Base-by-base conservation (phyloP, 352 stramenopile species). In the Pythium vanterpoolii region DNA sequence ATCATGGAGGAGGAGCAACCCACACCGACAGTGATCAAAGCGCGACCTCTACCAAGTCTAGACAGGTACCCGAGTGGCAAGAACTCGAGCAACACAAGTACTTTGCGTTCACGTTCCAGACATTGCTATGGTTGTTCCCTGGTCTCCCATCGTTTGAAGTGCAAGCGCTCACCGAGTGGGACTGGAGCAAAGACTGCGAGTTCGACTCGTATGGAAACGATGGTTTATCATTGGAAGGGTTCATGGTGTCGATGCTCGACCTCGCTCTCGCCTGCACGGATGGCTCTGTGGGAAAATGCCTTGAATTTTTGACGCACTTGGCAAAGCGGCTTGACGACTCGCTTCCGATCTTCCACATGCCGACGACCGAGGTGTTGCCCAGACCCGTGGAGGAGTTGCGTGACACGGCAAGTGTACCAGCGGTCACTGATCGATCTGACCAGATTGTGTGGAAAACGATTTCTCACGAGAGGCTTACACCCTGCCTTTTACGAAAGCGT, bases 61-160 rank as follows among this genome's bases (percentile, higher is more conserved):
- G 14, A 9, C 28, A 78, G 51, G 51, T 77, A 11, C 65, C 67
- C 5, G 65, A 72, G 38, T 74, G 72, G 53, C 46, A 72, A 39
- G 74, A 83, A 31, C 66, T 87, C 9, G 61, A 71, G 33, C 27
- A 57, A 39, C 52, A 76, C 14, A 79, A 83, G 42, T 87, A 87
- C 43, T 77, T 71, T 27, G 57, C 54, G 28, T 73, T 87, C 43
- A 75, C 68, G 42, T 67, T 72, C 61, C 71, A 72, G 38, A 47
- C 75, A 4, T 42, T 87, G 11, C 58, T 77, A 42, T 87, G 77
- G 77, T 51, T 84, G 1, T 81, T 84, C 50, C 75, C 77, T 0
- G 73, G 74, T 1, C 60, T 87, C 4, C 76, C 73, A 4, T 56
- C 51, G n/a, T 69, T 64, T 64, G 68, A 83, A 51, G 65, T 66